Evolutionary conservation across 768 basidiomycete species (phyloP).

Genomic region (Psilocybe sp.): DNA sequence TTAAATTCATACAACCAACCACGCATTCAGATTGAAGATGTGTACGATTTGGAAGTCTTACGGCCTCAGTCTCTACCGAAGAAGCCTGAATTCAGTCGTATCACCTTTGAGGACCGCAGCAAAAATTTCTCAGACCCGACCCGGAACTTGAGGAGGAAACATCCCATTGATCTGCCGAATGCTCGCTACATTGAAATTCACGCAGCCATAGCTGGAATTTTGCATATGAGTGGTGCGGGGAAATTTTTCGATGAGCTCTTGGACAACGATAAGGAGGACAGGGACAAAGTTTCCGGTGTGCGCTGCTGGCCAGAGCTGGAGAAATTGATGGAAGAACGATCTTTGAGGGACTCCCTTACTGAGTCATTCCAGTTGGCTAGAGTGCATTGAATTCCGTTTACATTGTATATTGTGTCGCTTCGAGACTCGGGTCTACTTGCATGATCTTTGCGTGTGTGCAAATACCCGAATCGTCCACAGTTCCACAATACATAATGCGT

Average conservation of each 20-base stretch:
- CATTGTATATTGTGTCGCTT: background rate
- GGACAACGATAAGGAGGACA: constrained; percentile 4
- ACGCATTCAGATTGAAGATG: constrained; percentile 4
- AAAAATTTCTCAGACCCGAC: constrained; percentile 4
- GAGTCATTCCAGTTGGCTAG: constrained; percentile 2
- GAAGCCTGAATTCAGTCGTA: constrained; percentile 4
- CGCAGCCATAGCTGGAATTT: constrained; percentile 13
- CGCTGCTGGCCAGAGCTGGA: constrained; percentile 14
- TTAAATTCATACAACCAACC: background rate
- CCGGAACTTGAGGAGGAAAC: background rate
- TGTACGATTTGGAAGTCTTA: constrained; percentile 7
- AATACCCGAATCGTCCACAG: no score
- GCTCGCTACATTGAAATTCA: constrained; percentile 13
- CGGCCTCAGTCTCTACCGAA: background rate
- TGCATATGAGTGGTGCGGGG: constrained; percentile 15
- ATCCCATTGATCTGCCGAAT: constrained; percentile 9
- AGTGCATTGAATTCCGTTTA: background rate
- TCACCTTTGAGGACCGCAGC: constrained; percentile 14
- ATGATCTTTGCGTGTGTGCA: no score
- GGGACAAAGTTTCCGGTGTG: constrained; percentile 1
- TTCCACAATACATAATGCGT: no score
- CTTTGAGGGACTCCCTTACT: constrained; percentile 3
- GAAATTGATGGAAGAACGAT: constrained; percentile 7
- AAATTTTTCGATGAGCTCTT: constrained; percentile 16
- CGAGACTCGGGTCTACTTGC: no score